These are phyloP conservation scores for Neonectria sp. DNA, from an alignment of 2,329 filamentous ascomycete species.

Conservation along the genomic window DNA sequence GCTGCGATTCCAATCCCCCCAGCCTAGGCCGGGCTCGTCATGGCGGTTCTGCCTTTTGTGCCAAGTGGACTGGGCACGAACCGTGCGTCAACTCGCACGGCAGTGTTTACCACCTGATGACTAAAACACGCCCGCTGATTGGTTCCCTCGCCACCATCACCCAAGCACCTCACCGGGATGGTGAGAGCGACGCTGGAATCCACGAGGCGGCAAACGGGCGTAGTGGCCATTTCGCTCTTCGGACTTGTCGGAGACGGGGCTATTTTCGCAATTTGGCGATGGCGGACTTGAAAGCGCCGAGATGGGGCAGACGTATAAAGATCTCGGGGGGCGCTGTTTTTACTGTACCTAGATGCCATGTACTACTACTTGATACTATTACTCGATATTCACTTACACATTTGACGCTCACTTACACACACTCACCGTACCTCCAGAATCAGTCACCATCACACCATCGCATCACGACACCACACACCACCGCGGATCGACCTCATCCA, in stretches of 20 bases:
- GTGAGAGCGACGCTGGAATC: background rate
- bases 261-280: slow-evolving; percentile 21
- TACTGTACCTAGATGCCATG: slow-evolving; percentile 8
- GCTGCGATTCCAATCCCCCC: background rate
- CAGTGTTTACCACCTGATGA: slow-evolving; percentile 48
- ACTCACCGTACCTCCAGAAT: background rate
- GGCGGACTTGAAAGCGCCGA: background rate
- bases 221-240: slow-evolving; percentile 6
- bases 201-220: background rate
- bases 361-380: slow-evolving; percentile 9
- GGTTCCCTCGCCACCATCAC: slow-evolving; percentile 43
- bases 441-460: background rate
- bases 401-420: background rate
- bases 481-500: no score
- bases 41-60: background rate
- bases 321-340: slow-evolving; percentile 29
- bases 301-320: slow-evolving; percentile 20
- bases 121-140: slow-evolving; percentile 52
- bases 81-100: slow-evolving; percentile 9
- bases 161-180: slow-evolving; percentile 9
- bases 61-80: background rate
- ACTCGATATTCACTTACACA: slow-evolving; percentile 10
- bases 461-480: slow-evolving; percentile 1
- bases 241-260: slow-evolving; percentile 23
- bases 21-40: background rate